Base-by-base conservation (phyloP, 2,329 filamentous ascomycete species). In the Cryphonectria radicalis region DNA sequence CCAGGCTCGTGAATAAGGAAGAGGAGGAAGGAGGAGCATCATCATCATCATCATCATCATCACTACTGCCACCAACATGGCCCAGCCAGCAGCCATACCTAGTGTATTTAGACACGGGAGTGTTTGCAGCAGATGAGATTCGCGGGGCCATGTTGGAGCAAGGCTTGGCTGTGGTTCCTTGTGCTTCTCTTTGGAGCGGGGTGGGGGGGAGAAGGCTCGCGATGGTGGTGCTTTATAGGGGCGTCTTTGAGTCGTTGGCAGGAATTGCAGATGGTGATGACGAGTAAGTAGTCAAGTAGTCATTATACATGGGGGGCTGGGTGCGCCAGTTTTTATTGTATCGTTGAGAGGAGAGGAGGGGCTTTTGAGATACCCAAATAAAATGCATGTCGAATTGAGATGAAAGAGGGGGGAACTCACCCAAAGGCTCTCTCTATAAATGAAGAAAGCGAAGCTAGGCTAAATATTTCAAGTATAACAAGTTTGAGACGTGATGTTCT, bases 81-180 rank as follows among this genome's bases (percentile, higher is more conserved):
- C 59, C 3, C 22, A 10, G 37, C 10, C 59, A 25, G 25, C 37
- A 13, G 14, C 74, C 78, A 1, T 79, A 79, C 63, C 72, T 79
- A 5, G 74, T 74, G 28, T 80, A 79, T 46, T 76, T 75, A 0
- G 75, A 74, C 40, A 57, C 63, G 17, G 43, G 50, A 4, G 32
- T 69, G 19, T 70, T 69, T 50, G 25, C 28, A 28, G 17, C 25
- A 4, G 70, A 60, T 6, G 63, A 72, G 67, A 53, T 73, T 14
- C 46, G 46, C 17, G 22, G 35, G 53, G 64, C 62, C 42, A 37
- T 73, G 3, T 22, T 8, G 43, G 32, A 60, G 40, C 25, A 25
- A 28, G 72, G 67, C 2, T 17, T 71, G 42, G 50, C 67, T 32
- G 66, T 53, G 19, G 55, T 73, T 14, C 70, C 72, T 17, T 73